A percentile compares a stretch with the other conserved stretches of the same genome.
Evolutionary conservation across 2,329 filamentous ascomycete species (phyloP).

Genomic region (Colletotrichum chrysophilum): DNA sequence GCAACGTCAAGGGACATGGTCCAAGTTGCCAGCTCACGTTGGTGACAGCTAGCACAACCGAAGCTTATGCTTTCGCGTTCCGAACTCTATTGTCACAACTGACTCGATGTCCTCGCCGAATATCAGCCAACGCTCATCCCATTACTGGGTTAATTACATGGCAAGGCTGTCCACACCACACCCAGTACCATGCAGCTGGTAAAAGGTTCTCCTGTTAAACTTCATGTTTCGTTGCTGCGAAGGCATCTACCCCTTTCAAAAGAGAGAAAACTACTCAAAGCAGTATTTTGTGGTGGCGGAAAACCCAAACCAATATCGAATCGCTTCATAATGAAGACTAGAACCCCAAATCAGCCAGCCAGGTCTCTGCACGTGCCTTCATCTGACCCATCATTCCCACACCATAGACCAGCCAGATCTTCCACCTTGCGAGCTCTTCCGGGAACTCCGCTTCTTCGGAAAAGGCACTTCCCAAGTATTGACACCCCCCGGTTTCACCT

Average conservation of each 20-base stretch:
- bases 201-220: neutral
- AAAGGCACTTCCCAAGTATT: neutral
- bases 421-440: neutral
- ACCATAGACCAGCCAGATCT: neutral
- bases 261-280: neutral
- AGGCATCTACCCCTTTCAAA: neutral
- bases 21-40: neutral
- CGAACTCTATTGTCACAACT: neutral
- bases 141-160: neutral
- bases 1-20: neutral
- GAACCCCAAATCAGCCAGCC: neutral
- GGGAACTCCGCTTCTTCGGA: neutral
- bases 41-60: neutral
- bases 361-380: neutral
- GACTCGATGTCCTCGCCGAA: neutral
- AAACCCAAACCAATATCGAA: neutral
- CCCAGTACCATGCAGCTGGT: neutral
- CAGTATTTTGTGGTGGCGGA: neutral
- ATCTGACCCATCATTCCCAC: neutral
- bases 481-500: neutral
- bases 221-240: neutral
- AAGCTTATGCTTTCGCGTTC: neutral
- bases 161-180: neutral
- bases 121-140: neutral
- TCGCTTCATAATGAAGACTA: neutral